phyloP scores from a whole-genome alignment of 371 early-diverging fungal species.

The Circinella umbellata region DNA sequence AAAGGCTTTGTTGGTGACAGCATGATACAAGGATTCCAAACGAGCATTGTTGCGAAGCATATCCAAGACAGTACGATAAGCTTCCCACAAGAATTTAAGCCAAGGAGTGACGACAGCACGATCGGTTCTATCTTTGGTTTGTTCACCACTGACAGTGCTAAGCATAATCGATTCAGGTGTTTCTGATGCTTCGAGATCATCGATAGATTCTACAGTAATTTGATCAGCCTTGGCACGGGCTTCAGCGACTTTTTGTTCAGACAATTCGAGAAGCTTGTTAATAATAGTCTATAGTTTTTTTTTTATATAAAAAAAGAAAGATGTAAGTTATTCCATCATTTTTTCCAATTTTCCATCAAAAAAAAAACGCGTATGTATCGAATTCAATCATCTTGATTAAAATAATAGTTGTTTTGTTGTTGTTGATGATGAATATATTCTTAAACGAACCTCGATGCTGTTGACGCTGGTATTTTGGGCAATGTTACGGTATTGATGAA shows the following conservation, averaged over 20 bases:
- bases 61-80: constrained; percentile 95
- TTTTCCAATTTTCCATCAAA: not conserved
- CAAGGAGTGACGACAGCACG: constrained; percentile 97
- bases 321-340: not conserved
- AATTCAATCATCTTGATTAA: not conserved
- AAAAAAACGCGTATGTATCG: not conserved
- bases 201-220: constrained; percentile 80
- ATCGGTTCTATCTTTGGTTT: constrained; percentile 94
- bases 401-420: no score
- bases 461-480: constrained; percentile 92
- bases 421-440: no score
- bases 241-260: constrained; percentile 88
- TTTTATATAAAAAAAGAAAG: no score
- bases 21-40: constrained; percentile 93
- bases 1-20: constrained; percentile 90
- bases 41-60: constrained; percentile 95
- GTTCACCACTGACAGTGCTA: constrained; percentile 93
- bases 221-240: constrained; percentile 94
- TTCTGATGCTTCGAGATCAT: constrained; percentile 95
- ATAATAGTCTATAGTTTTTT: constrained; percentile 69
- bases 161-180: constrained; percentile 96
- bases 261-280: constrained; percentile 81
- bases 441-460: constrained; percentile 79
- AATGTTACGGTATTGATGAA: constrained; percentile 96
- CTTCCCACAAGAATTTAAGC: constrained; percentile 98